Evolutionary conservation across 805 yeast genomes (phyloP).

Genomic region (Ogataea henricii): DNA sequence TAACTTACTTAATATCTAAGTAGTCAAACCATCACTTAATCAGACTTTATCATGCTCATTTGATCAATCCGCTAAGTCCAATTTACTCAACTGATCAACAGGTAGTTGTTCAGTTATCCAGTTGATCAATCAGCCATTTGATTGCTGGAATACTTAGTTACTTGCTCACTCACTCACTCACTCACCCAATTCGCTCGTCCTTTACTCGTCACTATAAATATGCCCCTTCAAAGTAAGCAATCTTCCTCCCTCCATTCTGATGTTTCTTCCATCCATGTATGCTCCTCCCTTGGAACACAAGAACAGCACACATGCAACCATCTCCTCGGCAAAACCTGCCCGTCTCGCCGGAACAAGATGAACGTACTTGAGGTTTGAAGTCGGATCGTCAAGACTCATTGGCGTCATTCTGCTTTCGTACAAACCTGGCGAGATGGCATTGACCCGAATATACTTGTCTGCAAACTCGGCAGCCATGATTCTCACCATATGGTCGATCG

Average conservation of each 20-base stretch:
- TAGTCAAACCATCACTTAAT: too few species aligned
- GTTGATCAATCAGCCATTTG: too few species aligned
- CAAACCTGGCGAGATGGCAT: constrained; percentile 28
- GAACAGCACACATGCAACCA: constrained; percentile 24
- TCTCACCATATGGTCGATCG: constrained; percentile 29
- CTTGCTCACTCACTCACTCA: too few species aligned
- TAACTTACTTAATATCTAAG: too few species aligned
- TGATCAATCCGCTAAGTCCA: too few species aligned
- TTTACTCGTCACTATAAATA: constrained; percentile 26
- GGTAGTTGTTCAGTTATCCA: too few species aligned
- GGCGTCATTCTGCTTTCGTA: constrained; percentile 29
- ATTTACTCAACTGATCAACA: too few species aligned
- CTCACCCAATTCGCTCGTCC: too few species aligned
- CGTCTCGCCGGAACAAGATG: constrained; percentile 26
- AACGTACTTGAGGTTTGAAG: constrained; percentile 23
- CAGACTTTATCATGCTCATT: too few species aligned
- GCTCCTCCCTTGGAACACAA: constrained; percentile 29
- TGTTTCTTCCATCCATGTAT: constrained; percentile 26
- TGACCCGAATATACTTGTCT: constrained; percentile 27
- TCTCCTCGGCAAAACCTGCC: constrained; percentile 24
- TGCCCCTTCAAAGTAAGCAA: constrained; percentile 26
- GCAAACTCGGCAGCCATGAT: constrained; percentile 32
- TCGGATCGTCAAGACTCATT: constrained; percentile 21
- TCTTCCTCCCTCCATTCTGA: constrained; percentile 29
- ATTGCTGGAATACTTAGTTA: too few species aligned